These are phyloP conservation scores for Ceratocystis destructans DNA, from an alignment of 2,329 filamentous ascomycete species.

Conservation along the genomic window DNA sequence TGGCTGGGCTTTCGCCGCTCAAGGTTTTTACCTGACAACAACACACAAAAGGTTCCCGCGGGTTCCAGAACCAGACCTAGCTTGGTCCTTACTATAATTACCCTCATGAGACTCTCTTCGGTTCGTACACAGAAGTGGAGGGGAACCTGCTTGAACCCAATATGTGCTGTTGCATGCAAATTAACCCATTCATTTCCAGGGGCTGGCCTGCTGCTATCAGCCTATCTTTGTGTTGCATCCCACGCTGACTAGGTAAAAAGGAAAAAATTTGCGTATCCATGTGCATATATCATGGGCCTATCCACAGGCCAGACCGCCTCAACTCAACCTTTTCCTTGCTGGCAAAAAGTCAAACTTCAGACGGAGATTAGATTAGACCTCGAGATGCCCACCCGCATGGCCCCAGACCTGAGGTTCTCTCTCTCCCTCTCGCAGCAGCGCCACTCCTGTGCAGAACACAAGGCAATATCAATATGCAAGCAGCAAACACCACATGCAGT, in stretches of 20 bases:
- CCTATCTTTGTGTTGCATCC: not conserved
- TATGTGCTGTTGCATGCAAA: not conserved
- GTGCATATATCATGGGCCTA: not conserved
- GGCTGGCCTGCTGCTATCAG: not conserved
- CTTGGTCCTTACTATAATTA: slow-evolving; percentile 2
- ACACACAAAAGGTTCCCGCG: not conserved
- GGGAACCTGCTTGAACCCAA: not conserved
- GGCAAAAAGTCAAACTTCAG: slow-evolving; percentile 5
- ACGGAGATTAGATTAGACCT: slow-evolving; percentile 3
- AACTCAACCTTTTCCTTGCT: not conserved
- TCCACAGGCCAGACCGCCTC: not conserved
- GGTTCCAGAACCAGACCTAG: not conserved
- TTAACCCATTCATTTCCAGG: not conserved
- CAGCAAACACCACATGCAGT: not conserved
- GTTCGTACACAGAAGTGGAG: not conserved
- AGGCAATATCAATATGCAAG: not conserved
- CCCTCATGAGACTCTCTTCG: not conserved
- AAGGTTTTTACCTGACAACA: not conserved
- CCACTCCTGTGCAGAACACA: slow-evolving; percentile 1
- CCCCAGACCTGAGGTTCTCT: not conserved
- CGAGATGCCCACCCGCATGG: not conserved
- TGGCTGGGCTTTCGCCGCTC: no score
- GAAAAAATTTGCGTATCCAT: not conserved
- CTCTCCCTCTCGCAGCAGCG: not conserved
- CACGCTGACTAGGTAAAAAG: not conserved